phyloP scores from a whole-genome alignment of 1,139 yeast genomes.

The Hyphopichia burtonii region DNA sequence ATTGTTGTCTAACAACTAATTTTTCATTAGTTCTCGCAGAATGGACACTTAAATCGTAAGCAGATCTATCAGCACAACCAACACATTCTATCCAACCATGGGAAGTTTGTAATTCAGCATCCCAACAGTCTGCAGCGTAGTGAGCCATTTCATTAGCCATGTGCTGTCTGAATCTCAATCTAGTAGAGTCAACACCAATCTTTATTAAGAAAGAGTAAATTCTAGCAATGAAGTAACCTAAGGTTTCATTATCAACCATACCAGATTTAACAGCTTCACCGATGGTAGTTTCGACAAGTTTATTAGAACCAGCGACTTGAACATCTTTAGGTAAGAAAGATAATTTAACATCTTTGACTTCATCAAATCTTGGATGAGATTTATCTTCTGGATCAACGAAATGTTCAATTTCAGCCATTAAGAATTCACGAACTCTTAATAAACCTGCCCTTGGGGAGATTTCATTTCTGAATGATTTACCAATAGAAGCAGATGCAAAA shows the following conservation, averaged over 20 bases:
- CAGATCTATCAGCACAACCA: slow-evolving; percentile 99
- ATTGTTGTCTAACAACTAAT: slow-evolving; percentile 87
- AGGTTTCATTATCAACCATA: slow-evolving; percentile 93
- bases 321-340: slow-evolving; percentile 80
- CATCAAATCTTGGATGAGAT: slow-evolving; percentile 74
- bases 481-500: slow-evolving; percentile 97
- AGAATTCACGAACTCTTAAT: slow-evolving; percentile 95
- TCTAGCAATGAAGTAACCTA: slow-evolving; percentile 95
- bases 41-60: slow-evolving; percentile 95
- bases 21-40: slow-evolving; percentile 93
- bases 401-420: slow-evolving; percentile 99
- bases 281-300: slow-evolving; percentile 59
- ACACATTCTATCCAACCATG: slow-evolving; percentile 99
- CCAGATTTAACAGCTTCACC: slow-evolving; percentile 89
- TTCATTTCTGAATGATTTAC: slow-evolving; percentile 98
- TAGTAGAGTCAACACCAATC: slow-evolving; percentile 83
- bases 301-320: slow-evolving; percentile 83
- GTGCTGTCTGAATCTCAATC: slow-evolving; percentile 97
- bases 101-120: slow-evolving; percentile 92
- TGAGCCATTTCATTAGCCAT: slow-evolving; percentile 99
- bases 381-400: slow-evolving; percentile 92
- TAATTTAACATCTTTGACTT: slow-evolving; percentile 71
- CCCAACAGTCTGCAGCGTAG: slow-evolving; percentile 99
- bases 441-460: slow-evolving; percentile 98
- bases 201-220: slow-evolving; percentile 79